Evolutionary conservation across 352 stramenopile species (phyloP), one percentile per base, ranked within the genome.

Genomic region (Sclerospora graminicola): DNA sequence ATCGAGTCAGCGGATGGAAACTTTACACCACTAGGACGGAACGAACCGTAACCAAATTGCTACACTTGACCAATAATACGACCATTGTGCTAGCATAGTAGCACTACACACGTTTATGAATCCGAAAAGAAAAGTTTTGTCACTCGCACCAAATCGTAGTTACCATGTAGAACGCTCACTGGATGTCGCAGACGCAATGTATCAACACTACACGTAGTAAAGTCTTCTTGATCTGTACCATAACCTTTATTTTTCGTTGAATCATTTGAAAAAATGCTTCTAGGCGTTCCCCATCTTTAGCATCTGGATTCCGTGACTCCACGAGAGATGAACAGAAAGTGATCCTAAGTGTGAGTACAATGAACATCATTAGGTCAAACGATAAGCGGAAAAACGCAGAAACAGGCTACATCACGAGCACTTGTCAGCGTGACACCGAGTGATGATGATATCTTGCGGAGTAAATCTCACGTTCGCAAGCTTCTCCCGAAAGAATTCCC

Each of bases 401-500:
- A 11, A 16, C 8, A 48, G 26, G 24, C 8, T 41, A 8, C 26
- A 10, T 8, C 33, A 36, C 36, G 9, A 14, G 33, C 23, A 32
- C 13, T 30, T 9, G 23, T 42, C 36, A 13, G 10, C 34, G 28
- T 36, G 14, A 36, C n/a, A 41, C 39, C 28, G 18, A 54, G 32
- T 28, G 19, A 23, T 29, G 18, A 6, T 41, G 11, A 43, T 57
- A 81, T 63, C 58, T 93, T 81, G 63, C 98, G 94, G 19, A 99
- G 56, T 24, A 99, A 49, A 59, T 97, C 53, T 99, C 96, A 24
- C 96, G 82, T 41, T 98, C 71, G 51, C 91, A 98, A 6, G 93
- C 91, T 71, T 99, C 94, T 7, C 96, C 96, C 16, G 95, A 96
- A 16, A 90, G 64, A 45, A 99, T 96, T 0, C 94, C 94, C 36